phyloP scores from a whole-genome alignment of 805 yeast species.

The Starmerella ratchasimensis region DNA sequence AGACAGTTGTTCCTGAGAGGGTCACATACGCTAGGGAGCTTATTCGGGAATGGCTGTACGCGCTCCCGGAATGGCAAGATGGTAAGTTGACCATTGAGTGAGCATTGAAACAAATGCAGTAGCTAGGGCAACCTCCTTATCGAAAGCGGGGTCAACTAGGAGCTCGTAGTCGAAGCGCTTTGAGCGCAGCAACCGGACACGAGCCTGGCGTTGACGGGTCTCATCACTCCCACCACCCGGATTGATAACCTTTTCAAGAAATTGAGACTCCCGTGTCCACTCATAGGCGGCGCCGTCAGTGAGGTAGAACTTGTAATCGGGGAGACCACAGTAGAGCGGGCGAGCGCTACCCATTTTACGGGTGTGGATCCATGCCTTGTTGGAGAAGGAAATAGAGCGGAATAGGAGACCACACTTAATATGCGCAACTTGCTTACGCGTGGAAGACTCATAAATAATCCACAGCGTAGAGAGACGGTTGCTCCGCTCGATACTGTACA shows the following conservation, averaged over 20 bases:
- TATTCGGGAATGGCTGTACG: neutral
- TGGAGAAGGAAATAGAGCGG: conserved; percentile 30
- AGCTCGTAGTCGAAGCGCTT: conserved; percentile 48
- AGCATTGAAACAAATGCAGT: conserved; percentile 49
- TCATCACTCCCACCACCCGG: conserved; percentile 47
- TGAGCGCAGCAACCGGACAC: conserved; percentile 44
- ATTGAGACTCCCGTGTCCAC: conserved; percentile 42
- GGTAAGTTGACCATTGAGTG: conserved; percentile 44
- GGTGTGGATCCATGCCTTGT: conserved; percentile 23
- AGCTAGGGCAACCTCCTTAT: conserved; percentile 41
- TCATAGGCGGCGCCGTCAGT: conserved; percentile 43
- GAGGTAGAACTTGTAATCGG: conserved; percentile 35
- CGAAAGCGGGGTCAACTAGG: conserved; percentile 36
- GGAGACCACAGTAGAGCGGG: conserved; percentile 29
- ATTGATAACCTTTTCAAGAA: conserved; percentile 39
- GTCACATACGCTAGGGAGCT: neutral
- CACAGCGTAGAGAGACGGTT: conserved; percentile 39
- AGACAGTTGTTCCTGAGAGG: too few species aligned
- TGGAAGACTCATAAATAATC: conserved; percentile 34
- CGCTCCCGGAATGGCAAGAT: conserved; percentile 3
- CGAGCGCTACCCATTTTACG: conserved; percentile 32
- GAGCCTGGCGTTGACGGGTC: conserved; percentile 39
- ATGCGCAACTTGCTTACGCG: conserved; percentile 38
- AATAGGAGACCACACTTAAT: conserved; percentile 37
- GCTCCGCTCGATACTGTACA: conserved; percentile 40